Evolutionary conservation across 148 eudicot genomes (phyloP).

Genomic region (Suaeda aralocaspica): DNA sequence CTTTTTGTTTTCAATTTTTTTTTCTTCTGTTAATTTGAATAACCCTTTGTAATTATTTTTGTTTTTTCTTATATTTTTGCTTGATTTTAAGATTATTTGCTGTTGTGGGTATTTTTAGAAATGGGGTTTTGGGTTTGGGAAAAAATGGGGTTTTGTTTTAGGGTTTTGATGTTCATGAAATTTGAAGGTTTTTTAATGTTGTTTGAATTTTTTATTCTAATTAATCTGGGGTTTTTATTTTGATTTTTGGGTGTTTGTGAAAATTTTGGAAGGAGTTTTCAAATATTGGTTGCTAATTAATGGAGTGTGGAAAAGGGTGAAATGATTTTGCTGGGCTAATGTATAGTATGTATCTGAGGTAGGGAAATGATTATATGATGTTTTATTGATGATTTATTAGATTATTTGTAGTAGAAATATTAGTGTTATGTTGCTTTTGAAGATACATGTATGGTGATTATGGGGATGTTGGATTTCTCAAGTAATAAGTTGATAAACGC

Average conservation of each 20-base stretch:
- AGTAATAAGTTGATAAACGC: too few species aligned
- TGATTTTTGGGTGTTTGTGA: background rate
- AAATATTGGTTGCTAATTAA: background rate
- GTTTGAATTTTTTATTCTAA: background rate
- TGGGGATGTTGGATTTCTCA: too few species aligned
- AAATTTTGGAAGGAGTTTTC: background rate
- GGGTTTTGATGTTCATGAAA: background rate
- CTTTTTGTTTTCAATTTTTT: conserved; percentile 1
- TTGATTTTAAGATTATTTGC: conserved; percentile 8
- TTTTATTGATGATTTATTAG: background rate
- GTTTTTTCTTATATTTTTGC: background rate
- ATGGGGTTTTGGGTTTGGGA: background rate
- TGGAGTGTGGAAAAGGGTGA: background rate
- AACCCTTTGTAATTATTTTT: background rate
- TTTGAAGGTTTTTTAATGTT: background rate
- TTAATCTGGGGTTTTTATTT: background rate
- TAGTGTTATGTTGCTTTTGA: background rate
- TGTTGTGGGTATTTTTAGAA: background rate
- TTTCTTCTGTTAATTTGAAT: background rate
- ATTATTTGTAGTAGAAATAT: background rate
- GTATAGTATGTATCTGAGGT: background rate
- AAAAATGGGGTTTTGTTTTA: background rate
- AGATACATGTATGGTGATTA: background rate
- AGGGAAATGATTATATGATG: background rate
- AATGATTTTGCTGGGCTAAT: background rate